Conservation (phyloP, 2,329 filamentous ascomycete genomes). For the Pseudophaeomoniella oleicola region DNA sequence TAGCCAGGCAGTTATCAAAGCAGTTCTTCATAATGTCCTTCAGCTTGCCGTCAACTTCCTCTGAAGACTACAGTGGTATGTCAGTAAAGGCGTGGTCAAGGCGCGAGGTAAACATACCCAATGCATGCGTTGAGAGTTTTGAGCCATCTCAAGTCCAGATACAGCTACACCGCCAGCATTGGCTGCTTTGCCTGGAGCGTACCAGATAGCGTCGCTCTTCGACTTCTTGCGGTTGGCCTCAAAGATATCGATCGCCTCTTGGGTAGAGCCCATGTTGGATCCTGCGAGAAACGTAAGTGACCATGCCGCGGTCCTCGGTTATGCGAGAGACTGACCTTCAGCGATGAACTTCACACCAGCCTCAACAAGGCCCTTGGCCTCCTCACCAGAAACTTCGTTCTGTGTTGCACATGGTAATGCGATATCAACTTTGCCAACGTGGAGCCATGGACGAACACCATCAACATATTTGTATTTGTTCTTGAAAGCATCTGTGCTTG, state of each 20-base stretch:
- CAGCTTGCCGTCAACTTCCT: slow-evolving; percentile 85
- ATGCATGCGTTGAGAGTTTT: slow-evolving; percentile 76
- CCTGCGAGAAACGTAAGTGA: no score
- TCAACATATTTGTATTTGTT: slow-evolving; percentile 72
- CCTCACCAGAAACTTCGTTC: slow-evolving; percentile 89
- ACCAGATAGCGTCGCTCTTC: slow-evolving; percentile 72
- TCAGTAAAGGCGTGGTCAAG: background rate
- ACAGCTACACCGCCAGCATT: slow-evolving; percentile 97
- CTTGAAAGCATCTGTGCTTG: slow-evolving; percentile 38
- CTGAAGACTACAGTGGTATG: slow-evolving; percentile 39
- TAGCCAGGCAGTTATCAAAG: slow-evolving; percentile 79
- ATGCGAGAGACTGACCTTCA: slow-evolving; percentile 54
- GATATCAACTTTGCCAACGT: slow-evolving; percentile 80
- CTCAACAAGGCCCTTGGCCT: slow-evolving; percentile 68
- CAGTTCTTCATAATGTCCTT: slow-evolving; percentile 90
- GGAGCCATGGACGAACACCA: slow-evolving; percentile 78
- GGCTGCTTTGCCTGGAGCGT: slow-evolving; percentile 90
- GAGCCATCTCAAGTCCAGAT: slow-evolving; percentile 95
- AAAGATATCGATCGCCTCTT: slow-evolving; percentile 86
- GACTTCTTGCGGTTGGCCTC: slow-evolving; percentile 58
- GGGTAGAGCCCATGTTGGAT: slow-evolving; percentile 97
- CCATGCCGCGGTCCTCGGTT: no score
- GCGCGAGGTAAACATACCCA: slow-evolving; percentile 38
- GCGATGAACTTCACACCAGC: slow-evolving; percentile 74
- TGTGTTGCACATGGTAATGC: slow-evolving; percentile 89